phyloP scores from a whole-genome alignment of 805 yeast genomes.

The Wickerhamiella bombiphila region DNA sequence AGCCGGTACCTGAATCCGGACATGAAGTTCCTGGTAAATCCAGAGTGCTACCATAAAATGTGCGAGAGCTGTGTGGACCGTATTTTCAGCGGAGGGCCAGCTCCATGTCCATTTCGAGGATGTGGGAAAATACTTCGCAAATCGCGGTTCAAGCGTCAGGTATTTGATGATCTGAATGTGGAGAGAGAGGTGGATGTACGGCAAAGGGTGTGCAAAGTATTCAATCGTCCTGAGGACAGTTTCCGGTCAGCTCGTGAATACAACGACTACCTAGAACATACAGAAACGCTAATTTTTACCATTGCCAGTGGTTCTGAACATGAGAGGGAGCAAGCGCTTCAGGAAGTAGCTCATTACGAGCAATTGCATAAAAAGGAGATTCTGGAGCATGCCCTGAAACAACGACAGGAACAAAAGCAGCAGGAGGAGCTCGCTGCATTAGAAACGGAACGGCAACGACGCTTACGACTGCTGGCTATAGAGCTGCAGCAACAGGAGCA shows the following conservation, averaged over 20 bases:
- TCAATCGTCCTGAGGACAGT: constrained; percentile 66
- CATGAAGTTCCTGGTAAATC: constrained; percentile 80
- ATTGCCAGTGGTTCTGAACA: constrained; percentile 55
- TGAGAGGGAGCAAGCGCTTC: constrained; percentile 47
- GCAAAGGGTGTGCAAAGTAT: constrained; percentile 57
- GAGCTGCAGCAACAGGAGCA: constrained; percentile 46
- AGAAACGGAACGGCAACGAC: constrained; percentile 49
- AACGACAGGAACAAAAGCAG: constrained; percentile 54
- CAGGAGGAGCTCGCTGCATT: constrained; percentile 49
- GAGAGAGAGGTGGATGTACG: constrained; percentile 90
- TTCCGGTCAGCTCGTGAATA: constrained; percentile 46
- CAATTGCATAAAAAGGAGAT: constrained; percentile 61
- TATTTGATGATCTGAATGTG: constrained; percentile 78
- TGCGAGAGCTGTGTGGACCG: constrained; percentile 94
- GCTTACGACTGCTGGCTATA: constrained; percentile 38
- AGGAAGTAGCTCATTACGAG: constrained; percentile 43
- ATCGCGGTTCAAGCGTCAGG: constrained; percentile 80
- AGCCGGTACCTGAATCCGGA: constrained; percentile 88
- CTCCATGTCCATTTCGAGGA: constrained; percentile 87
- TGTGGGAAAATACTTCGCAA: constrained; percentile 80
- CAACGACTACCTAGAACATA: constrained; percentile 67
- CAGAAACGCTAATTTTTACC: constrained; percentile 70
- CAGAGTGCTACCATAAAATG: constrained; percentile 95
- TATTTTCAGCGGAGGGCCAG: constrained; percentile 86
- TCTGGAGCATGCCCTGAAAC: constrained; percentile 57